phyloP scores from a whole-genome alignment of 1,139 yeast species.

The Hyphopichia burtonii region DNA sequence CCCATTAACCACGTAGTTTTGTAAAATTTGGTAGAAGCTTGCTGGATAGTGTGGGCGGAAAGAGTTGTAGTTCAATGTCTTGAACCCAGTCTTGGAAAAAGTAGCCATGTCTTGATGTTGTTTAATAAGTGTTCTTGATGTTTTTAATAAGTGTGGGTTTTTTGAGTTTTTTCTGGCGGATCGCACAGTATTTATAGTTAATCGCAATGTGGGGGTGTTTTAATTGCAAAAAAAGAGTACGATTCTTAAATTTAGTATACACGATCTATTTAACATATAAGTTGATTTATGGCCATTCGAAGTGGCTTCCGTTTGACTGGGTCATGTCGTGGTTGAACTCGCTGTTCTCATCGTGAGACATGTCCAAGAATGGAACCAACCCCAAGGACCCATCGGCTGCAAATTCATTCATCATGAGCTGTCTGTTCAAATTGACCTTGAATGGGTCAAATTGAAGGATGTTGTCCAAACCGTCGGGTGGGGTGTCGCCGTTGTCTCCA shows the following conservation, averaged over 20 bases:
- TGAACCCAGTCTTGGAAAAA: slow-evolving; percentile 58
- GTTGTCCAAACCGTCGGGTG: slow-evolving; percentile 21
- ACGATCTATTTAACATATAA: too few relatives aligned
- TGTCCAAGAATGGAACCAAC: slow-evolving; percentile 53
- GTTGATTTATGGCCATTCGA: background rate
- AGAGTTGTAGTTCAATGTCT: slow-evolving; percentile 55
- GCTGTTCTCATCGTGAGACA: background rate
- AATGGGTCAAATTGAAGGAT: slow-evolving; percentile 43
- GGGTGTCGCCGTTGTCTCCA: background rate
- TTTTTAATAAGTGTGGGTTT: too few relatives aligned
- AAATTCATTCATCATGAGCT: slow-evolving; percentile 49
- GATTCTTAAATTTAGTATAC: too few relatives aligned
- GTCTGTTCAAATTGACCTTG: slow-evolving; percentile 33
- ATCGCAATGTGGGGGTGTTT: too few relatives aligned
- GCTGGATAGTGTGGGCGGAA: slow-evolving; percentile 70
- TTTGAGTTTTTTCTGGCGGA: too few relatives aligned
- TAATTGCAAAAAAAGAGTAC: too few relatives aligned
- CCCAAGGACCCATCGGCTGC: slow-evolving; percentile 72
- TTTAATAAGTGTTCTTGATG: too few relatives aligned
- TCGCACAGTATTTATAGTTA: too few relatives aligned
- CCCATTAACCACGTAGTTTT: slow-evolving; percentile 21
- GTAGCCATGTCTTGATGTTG: slow-evolving; percentile 60
- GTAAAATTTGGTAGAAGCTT: slow-evolving; percentile 47
- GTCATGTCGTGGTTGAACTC: too few relatives aligned
- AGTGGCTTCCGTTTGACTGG: background rate